phyloP scores from a whole-genome alignment of 2,329 filamentous ascomycete genomes.

The Cercospora zeina region DNA sequence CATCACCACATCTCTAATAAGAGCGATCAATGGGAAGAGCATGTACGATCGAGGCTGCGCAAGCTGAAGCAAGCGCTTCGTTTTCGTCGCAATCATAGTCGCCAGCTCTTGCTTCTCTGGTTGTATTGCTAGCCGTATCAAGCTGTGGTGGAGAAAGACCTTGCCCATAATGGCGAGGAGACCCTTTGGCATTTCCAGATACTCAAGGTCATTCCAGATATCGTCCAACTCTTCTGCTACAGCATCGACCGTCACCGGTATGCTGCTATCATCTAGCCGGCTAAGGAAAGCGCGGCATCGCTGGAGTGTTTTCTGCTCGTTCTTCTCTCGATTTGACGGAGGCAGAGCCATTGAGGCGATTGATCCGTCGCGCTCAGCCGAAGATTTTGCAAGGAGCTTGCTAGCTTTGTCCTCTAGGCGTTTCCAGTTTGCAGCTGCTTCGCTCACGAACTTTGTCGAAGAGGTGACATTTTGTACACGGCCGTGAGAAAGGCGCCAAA shows the following conservation, averaged over 20 bases:
- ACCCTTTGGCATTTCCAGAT: slow-evolving; percentile 49
- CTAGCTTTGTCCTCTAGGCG: slow-evolving; percentile 9
- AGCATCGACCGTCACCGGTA: not conserved
- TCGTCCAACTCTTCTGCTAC: slow-evolving; percentile 33
- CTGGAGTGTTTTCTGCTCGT: slow-evolving; percentile 30
- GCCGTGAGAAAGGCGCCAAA: slow-evolving; percentile 33
- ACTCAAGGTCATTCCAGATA: slow-evolving; percentile 52
- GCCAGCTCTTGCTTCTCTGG: slow-evolving; percentile 9
- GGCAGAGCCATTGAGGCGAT: slow-evolving; percentile 25
- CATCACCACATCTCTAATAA: slow-evolving; percentile 32
- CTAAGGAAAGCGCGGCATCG: slow-evolving; percentile 27
- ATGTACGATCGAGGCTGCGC: slow-evolving; percentile 37
- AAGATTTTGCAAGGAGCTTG: slow-evolving; percentile 10
- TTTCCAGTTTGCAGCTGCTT: slow-evolving; percentile 19
- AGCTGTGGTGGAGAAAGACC: slow-evolving; percentile 42
- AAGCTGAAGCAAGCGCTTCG: slow-evolving; percentile 27
- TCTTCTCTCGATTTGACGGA: slow-evolving; percentile 33
- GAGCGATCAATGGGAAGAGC: slow-evolving; percentile 35
- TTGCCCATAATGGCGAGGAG: slow-evolving; percentile 43
- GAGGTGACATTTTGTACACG: not conserved
- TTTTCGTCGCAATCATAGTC: slow-evolving; percentile 18
- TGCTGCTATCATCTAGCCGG: not conserved
- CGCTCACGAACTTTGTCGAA: slow-evolving; percentile 7
- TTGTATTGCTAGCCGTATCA: slow-evolving; percentile 33
- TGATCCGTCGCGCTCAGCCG: slow-evolving; percentile 27